Base-by-base conservation (phyloP, 352 stramenopile genomes). In the Phytophthora boehmeriae region DNA sequence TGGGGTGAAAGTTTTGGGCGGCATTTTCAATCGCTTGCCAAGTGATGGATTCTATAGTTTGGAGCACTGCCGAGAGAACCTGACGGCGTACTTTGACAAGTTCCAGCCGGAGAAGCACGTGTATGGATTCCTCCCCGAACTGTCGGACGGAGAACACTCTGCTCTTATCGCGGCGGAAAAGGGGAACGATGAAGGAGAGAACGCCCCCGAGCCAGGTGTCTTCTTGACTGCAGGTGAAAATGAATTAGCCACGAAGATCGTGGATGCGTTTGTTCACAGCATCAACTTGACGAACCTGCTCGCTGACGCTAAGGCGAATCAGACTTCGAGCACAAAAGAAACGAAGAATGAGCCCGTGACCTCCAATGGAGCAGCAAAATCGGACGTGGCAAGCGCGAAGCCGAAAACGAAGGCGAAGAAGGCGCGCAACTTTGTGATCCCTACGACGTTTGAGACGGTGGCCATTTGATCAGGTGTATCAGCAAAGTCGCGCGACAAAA, bases 11-110 rank as follows among this genome's bases (percentile, higher is more conserved):
- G 96, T 99, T 16, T 75, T 99, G n/a, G 97, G 97, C 22, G 90
- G 79, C 27, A 90, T 99, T 54, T 99, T 99, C 67, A 99, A 99
- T 73, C 93, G 95, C 27, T 71, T 99, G 14, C 82, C 86, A 11
- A 35, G 76, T 0, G 84, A 98, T 27, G 96, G 96, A 0, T 99
- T 91, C 54, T 99, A 99, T 78, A 98, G 93, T 17, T 66, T 98
- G 0, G 85, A 94, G 14, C 90, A 97, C 44, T 98, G 95, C 63
- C 75, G 75, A 54, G 75, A 91, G 30, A 88, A 90, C 49, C 83
- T 99, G n/a, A 79, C 63, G 6, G 73, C 73, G 25, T 99, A 99
- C 61, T 99, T 99, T 60, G 53, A 75, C 11, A 78, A 95, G 66
- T 92, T 79, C 48, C 75, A 88, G 49, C 66, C 73, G 0, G 54